A percentile compares a stretch with the other conserved stretches of the same genome.
These are phyloP conservation scores for Penicillium sp. DNA, from an alignment of 2,329 filamentous ascomycete genomes.

Conservation along the genomic window DNA sequence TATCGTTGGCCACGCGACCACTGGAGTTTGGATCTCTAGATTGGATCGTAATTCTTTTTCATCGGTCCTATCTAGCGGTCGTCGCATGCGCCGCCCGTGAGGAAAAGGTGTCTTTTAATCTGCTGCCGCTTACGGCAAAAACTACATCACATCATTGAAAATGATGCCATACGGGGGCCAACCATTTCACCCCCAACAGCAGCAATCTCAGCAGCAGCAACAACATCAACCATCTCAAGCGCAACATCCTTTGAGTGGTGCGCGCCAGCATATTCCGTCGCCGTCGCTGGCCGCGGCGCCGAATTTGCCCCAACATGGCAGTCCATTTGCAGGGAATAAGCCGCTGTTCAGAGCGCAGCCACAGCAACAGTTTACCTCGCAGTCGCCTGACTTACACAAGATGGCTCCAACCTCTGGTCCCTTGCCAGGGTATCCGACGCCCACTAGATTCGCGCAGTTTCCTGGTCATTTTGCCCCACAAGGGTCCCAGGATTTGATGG, in stretches of 20 bases:
- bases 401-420: slow-evolving; percentile 33
- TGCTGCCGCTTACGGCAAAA: slow-evolving; percentile 17
- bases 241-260: slow-evolving; percentile 21
- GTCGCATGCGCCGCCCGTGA: slow-evolving; percentile 16
- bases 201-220: slow-evolving; percentile 20
- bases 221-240: slow-evolving; percentile 21
- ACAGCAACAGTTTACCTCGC: slow-evolving; percentile 26
- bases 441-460: slow-evolving; percentile 27
- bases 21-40: not conserved
- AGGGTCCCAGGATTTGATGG: slow-evolving; percentile 29
- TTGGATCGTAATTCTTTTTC: not conserved
- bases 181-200: slow-evolving; percentile 27
- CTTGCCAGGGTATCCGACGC: slow-evolving; percentile 30
- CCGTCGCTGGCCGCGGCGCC: slow-evolving; percentile 28
- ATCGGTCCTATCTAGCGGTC: not conserved
- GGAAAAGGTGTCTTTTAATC: slow-evolving; percentile 5
- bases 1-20: slow-evolving; percentile 11
- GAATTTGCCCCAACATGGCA: slow-evolving; percentile 27
- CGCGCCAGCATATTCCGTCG: slow-evolving; percentile 32
- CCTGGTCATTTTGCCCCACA: slow-evolving; percentile 30
- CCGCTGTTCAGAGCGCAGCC: slow-evolving; percentile 27
- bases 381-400: slow-evolving; percentile 35
- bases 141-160: slow-evolving; percentile 18
- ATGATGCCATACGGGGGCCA: slow-evolving; percentile 39
- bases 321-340: slow-evolving; percentile 27